Evolutionary conservation across 176 grass and related monocot genomes (phyloP).

Genomic region (Carex littledalei): DNA sequence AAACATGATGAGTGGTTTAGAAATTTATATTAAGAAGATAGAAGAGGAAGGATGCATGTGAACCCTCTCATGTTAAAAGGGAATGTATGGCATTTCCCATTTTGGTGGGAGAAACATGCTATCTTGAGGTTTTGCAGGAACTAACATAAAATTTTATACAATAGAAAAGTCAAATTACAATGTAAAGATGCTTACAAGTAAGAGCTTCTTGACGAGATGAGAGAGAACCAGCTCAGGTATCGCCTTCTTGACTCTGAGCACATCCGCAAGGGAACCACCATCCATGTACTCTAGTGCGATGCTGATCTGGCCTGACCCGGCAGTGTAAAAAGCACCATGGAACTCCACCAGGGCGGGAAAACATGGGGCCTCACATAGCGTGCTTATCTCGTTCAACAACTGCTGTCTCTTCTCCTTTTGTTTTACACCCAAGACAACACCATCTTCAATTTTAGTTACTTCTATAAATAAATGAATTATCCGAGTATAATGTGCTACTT

Average conservation of each 20-base stretch:
- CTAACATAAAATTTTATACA: background rate
- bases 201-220: constrained; percentile 63
- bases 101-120: background rate
- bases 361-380: constrained; percentile 78
- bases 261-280: constrained; percentile 87
- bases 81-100: background rate
- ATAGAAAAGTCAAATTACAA: background rate
- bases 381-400: constrained; percentile 97
- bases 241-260: constrained; percentile 62
- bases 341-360: constrained; percentile 88
- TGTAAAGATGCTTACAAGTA: constrained; percentile 50
- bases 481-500: background rate
- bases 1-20: background rate
- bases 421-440: constrained; percentile 23
- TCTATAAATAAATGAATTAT: constrained; percentile 13
- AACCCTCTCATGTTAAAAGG: background rate
- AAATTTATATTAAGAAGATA: background rate
- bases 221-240: constrained; percentile 84
- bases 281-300: constrained; percentile 99
- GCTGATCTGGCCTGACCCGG: constrained; percentile 89
- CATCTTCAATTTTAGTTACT: background rate
- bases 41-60: background rate
- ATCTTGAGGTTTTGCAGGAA: background rate
- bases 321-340: constrained; percentile 90
- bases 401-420: constrained; percentile 89